Conservation (phyloP, 257 asterid genomes). For the Voacanga thouarsii region DNA sequence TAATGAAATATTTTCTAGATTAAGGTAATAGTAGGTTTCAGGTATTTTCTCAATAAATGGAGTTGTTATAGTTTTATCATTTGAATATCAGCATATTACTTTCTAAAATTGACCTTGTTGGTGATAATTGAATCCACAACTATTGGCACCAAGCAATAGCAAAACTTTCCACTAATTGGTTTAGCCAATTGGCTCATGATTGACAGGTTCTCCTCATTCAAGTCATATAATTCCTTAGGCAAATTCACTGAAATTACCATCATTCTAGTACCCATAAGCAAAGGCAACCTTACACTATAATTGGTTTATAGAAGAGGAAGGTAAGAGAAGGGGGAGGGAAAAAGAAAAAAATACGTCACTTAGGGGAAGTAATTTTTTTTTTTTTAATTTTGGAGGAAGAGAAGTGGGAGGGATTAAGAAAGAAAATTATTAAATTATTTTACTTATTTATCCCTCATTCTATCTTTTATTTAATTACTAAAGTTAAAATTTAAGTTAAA, state of each 20-base stretch:
- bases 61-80: conserved; percentile 34
- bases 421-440: too few species aligned
- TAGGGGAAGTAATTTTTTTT: too few species aligned
- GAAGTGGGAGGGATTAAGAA: too few species aligned
- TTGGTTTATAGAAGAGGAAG: too few species aligned
- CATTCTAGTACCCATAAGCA: conserved; percentile 30
- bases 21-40: conserved; percentile 36
- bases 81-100: conserved; percentile 25
- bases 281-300: too few species aligned
- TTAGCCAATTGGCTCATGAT: conserved; percentile 37
- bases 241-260: conserved; percentile 29
- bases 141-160: conserved; percentile 42
- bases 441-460: too few species aligned
- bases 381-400: too few species aligned
- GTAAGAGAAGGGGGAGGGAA: too few species aligned
- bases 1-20: conserved; percentile 35
- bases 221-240: conserved; percentile 58
- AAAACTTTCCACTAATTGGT: conserved; percentile 39
- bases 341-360: too few species aligned
- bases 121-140: conserved; percentile 12
- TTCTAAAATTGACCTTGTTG: conserved; percentile 55
- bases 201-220: conserved; percentile 42
- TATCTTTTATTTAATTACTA: too few species aligned
- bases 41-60: conserved; percentile 36
- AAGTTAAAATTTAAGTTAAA: too few species aligned